Percentiles rank a stretch among this genome's conserved stretches.
phyloP scores from a whole-genome alignment of 208 protist genomes.

The Acanthamoeba culbertsoni region DNA sequence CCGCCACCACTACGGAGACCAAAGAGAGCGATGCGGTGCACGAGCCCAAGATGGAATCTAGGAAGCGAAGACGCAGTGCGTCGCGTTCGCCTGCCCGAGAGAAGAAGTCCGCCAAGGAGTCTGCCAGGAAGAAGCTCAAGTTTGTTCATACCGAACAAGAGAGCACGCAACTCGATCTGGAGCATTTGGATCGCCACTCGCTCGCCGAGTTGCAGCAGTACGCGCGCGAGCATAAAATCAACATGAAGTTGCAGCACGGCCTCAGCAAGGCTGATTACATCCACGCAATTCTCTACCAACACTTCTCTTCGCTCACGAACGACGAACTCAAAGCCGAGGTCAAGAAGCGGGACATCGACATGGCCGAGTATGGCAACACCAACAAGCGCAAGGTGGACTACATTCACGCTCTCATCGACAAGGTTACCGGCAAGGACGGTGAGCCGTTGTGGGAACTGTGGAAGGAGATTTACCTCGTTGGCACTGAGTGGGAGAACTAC shows the following conservation, averaged over 20 bases:
- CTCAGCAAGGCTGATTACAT: not conserved
- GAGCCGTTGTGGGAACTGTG: conserved; percentile 60
- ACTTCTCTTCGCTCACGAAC: not conserved
- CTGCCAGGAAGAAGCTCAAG: not conserved
- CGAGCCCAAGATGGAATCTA: not conserved
- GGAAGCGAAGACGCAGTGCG: not conserved
- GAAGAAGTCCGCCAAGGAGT: not conserved
- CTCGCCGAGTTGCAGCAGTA: not conserved
- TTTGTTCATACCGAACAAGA: no score
- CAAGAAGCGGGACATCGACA: not conserved
- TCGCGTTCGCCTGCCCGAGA: not conserved
- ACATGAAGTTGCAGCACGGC: not conserved
- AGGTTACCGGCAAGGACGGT: not conserved
- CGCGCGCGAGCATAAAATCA: not conserved
- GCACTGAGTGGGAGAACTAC: conserved; percentile 66
- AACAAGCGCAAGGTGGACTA: conserved; percentile 3
- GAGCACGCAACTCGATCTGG: not conserved
- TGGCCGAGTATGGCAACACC: not conserved
- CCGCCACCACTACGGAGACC: not conserved
- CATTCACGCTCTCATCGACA: conserved; percentile 40
- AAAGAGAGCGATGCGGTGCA: not conserved
- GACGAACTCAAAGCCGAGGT: not conserved
- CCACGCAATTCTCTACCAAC: not conserved
- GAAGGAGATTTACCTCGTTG: conserved; percentile 70
- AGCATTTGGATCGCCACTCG: not conserved